Base-by-base conservation (phyloP, 1,139 yeast species). In the Hyphopichia khmerensis region DNA sequence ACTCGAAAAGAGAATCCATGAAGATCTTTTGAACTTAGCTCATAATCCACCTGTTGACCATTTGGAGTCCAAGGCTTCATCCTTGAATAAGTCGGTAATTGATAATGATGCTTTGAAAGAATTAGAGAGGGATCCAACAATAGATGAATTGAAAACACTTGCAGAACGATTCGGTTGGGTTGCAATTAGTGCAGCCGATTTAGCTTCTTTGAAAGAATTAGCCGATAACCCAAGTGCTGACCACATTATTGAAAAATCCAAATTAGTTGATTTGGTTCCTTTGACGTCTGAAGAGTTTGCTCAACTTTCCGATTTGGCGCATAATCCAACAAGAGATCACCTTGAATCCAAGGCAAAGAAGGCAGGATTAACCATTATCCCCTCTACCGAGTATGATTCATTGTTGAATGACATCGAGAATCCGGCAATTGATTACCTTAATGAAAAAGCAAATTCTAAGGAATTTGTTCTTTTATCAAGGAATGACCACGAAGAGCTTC, bases 401-500 rank as follows among this genome's bases (percentile, higher is more conserved):
- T 35, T 57, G 42, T 42, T 45, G 30, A 31, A 42, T 19, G 40
- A 26, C 3, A 18, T 55, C 3, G 51, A 50, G 9, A 21, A 40
- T 4, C 76, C 77, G 5, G 40, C 56, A 7, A 17, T 60, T 5
- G 60, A 60, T 0, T 64, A 58, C 40, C 37, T 72, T n/a, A 45
- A 49, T 3, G 53, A 52, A 2, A 63, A 66, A 41, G 64, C 68
- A 2, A 35, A 43, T n/a, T 41, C 35, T 0, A 44, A 45, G 34
- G 48, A 53, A 17, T 49, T 53, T 19, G 40, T 49, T 2, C 19
- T 14, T 4, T 29, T 54, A 10, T 17, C 52, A 8, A 43, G 40
- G 6, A 40, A 39, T 18, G 52, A 45, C 11, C 45, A 47, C 33
- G 47, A 47, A 23, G 40, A 40, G 14, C 43, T 56, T 34, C 18